phyloP scores from a whole-genome alignment of 345 rosid genomes.

The Anacardium occidentale region DNA sequence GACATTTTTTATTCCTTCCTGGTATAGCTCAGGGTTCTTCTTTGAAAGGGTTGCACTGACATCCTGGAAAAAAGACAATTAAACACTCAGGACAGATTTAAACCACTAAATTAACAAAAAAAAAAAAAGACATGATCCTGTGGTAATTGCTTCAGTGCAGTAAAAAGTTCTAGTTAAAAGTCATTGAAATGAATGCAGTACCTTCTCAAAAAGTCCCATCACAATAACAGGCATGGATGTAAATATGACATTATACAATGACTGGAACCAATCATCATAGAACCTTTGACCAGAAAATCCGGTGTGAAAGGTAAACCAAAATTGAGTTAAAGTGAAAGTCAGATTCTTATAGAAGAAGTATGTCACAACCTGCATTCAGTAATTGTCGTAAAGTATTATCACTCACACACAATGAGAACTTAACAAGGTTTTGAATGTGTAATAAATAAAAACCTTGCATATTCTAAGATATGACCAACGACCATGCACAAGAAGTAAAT shows the following conservation, averaged over 20 bases:
- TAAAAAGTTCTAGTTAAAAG: conserved; percentile 3
- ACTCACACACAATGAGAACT: conserved; percentile 20
- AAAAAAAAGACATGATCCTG: neutral
- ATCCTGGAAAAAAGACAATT: conserved; percentile 51
- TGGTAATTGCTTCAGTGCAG: neutral
- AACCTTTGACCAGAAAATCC: conserved; percentile 99
- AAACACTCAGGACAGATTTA: neutral
- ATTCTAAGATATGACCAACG: conserved; percentile 98
- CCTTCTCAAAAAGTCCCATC: conserved; percentile 98
- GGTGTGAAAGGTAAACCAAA: conserved; percentile 98
- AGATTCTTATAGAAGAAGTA: conserved; percentile 99
- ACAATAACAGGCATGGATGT: conserved; percentile 90
- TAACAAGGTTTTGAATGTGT: conserved; percentile 11
- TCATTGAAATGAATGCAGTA: conserved; percentile 27
- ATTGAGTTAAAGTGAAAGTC: conserved; percentile 94
- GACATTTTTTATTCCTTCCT: conserved; percentile 81
- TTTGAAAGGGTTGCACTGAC: conserved; percentile 94
- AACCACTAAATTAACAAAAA: neutral
- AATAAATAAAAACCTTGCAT: conserved; percentile 73
- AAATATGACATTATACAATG: conserved; percentile 84
- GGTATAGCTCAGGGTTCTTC: conserved; percentile 90
- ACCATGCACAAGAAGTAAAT: conserved; percentile 97
- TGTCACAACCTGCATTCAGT: conserved; percentile 79
- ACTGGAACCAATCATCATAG: conserved; percentile 99
- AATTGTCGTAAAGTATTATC: conserved; percentile 9